These are phyloP conservation scores for Phalaenopsis hybrid DNA, from an alignment of 116 monocot genomes.

Conservation along the genomic window DNA sequence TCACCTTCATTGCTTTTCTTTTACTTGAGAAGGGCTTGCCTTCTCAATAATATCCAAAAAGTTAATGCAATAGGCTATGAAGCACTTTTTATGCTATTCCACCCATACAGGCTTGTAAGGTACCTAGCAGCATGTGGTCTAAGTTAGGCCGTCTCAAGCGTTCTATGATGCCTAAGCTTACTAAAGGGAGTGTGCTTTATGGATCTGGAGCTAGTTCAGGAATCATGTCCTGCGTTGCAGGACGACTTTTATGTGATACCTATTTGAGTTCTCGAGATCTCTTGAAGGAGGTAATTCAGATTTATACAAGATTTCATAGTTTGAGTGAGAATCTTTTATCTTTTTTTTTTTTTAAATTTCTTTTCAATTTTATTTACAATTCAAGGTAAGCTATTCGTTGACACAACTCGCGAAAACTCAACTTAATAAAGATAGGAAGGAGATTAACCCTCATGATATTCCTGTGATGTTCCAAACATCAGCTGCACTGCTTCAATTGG, in stretches of 20 bases:
- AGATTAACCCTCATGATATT: conserved; percentile 78
- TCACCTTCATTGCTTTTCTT: not conserved
- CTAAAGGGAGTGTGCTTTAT: conserved; percentile 62
- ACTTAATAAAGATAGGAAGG: conserved; percentile 68
- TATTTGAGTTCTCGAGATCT: conserved; percentile 85
- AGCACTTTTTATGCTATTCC: not conserved
- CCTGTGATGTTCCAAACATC: conserved; percentile 72
- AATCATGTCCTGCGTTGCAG: conserved; percentile 88
- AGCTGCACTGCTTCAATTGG: conserved; percentile 69
- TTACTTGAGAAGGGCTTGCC: not conserved
- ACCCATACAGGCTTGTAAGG: conserved; percentile 62
- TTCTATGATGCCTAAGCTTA: conserved; percentile 85
- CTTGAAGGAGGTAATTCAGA: conserved; percentile 63
- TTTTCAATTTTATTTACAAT: not conserved
- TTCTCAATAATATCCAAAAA: not conserved
- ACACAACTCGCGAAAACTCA: conserved; percentile 94
- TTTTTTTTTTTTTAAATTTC: not conserved
- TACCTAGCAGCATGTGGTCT: conserved; percentile 87
- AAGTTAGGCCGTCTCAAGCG: conserved; percentile 97
- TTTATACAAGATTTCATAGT: not conserved
- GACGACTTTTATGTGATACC: conserved; percentile 91
- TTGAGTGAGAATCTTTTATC: not conserved
- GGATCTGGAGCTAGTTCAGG: conserved; percentile 95
- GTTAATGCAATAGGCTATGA: not conserved
- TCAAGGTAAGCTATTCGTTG: conserved; percentile 92